Evolutionary conservation across 306 rosid genomes (phyloP).

Genomic region (Vigna unguiculata): DNA sequence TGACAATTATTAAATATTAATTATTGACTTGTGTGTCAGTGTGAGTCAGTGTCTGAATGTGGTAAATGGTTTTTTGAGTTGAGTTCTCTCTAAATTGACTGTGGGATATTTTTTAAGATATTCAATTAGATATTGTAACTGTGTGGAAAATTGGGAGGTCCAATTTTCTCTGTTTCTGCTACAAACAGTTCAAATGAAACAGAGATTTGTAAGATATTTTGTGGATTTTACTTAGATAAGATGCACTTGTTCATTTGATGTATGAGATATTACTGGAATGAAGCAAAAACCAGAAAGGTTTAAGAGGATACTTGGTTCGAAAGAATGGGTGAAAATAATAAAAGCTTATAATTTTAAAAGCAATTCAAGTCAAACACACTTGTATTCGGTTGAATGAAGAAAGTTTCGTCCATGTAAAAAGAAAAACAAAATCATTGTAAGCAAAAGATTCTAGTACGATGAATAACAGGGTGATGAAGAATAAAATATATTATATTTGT

Average conservation of each 20-base stretch:
- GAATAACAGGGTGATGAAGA: not conserved
- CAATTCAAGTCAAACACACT: not conserved
- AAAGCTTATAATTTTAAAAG: not conserved
- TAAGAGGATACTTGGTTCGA: not conserved
- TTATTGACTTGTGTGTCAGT: conserved; percentile 16
- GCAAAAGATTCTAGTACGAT: conserved; percentile 31
- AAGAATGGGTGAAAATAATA: not conserved
- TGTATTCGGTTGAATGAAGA: not conserved
- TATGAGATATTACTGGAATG: not conserved
- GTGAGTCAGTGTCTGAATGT: not conserved
- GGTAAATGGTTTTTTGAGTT: not conserved
- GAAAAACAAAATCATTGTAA: conserved; percentile 5
- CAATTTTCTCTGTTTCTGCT: not conserved
- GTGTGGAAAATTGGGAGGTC: too few relatives aligned
- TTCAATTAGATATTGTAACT: not conserved
- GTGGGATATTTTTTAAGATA: not conserved
- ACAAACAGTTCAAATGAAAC: too few relatives aligned
- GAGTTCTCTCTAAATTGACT: not conserved
- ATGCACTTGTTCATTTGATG: not conserved
- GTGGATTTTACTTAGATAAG: not conserved
- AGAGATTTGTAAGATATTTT: too few relatives aligned
- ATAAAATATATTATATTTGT: conserved; percentile 27
- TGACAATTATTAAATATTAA: conserved; percentile 2
- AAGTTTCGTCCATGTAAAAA: not conserved
- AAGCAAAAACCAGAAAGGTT: not conserved